phyloP scores from a whole-genome alignment of 331 rosid genomes.

The Stylosanthes scabra region DNA sequence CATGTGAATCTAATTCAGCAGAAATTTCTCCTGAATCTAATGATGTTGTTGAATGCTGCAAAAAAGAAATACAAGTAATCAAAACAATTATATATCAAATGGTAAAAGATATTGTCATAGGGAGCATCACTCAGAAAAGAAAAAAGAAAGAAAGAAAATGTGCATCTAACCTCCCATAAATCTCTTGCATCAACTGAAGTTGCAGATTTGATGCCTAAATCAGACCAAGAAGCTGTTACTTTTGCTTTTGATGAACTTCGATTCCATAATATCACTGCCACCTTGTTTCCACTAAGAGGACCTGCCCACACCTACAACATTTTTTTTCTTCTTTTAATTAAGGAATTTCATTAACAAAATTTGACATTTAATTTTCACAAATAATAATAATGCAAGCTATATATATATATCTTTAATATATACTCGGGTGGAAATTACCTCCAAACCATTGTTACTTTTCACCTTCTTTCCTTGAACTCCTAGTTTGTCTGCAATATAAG shows the following conservation, averaged over 20 bases:
- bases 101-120: too few species aligned
- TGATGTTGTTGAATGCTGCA: slow-evolving; percentile 64
- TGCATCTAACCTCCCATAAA: slow-evolving; percentile 67
- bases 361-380: background rate
- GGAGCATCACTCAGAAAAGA: background rate
- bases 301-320: slow-evolving; percentile 83
- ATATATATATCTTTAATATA: too few species aligned
- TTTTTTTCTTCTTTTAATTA: slow-evolving; percentile 3
- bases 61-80: slow-evolving; percentile 1
- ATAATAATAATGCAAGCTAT: background rate
- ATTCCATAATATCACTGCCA: slow-evolving; percentile 66
- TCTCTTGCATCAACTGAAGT: slow-evolving; percentile 60
- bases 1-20: slow-evolving; percentile 60
- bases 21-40: slow-evolving; percentile 48
- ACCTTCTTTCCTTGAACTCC: slow-evolving; percentile 75
- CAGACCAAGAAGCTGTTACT: slow-evolving; percentile 72
- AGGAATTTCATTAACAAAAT: background rate
- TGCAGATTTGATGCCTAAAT: slow-evolving; percentile 58
- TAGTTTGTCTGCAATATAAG: slow-evolving; percentile 52
- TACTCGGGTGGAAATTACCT: slow-evolving; percentile 58
- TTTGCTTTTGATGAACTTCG: slow-evolving; percentile 57
- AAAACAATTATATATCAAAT: background rate
- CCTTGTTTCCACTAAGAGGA: slow-evolving; percentile 60
- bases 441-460: slow-evolving; percentile 51
- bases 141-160: background rate